These are phyloP conservation scores for Ampelocalamus luodianensis DNA, from an alignment of 176 grass and related monocot genomes.

Conservation along the genomic window DNA sequence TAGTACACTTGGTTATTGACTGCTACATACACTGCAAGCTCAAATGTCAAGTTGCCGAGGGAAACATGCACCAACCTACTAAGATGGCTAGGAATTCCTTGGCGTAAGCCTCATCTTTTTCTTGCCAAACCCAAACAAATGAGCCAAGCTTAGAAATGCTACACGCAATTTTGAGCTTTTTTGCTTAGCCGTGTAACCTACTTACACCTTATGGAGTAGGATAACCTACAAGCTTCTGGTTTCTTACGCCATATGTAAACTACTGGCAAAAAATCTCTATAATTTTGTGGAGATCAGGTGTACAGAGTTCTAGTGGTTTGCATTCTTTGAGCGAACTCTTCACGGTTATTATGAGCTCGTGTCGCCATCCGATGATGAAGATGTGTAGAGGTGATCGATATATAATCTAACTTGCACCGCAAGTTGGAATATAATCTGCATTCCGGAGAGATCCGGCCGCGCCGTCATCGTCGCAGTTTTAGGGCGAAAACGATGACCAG, in stretches of 20 bases:
- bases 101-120: not conserved
- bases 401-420: conserved; percentile 30
- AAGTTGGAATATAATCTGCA: conserved; percentile 26
- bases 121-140: not conserved
- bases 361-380: not conserved
- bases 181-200: conserved; percentile 12
- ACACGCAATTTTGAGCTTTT: not conserved
- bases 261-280: not conserved
- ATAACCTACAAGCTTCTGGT: not conserved
- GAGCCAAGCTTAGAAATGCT: not conserved
- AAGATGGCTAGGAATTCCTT: not conserved
- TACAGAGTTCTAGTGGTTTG: not conserved
- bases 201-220: not conserved
- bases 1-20: not conserved
- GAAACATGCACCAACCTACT: not conserved
- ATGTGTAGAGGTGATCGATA: not conserved
- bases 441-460: conserved; percentile 1
- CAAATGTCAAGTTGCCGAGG: not conserved
- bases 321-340: conserved; percentile 7
- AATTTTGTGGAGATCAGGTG: not conserved
- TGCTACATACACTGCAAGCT: not conserved
- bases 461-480: conserved; percentile 24
- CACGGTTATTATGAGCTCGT: not conserved
- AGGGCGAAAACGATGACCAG: conserved; percentile 36
- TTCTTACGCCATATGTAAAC: not conserved